phyloP scores from a whole-genome alignment of 2,329 filamentous ascomycete species.

The Fusarium sp. region DNA sequence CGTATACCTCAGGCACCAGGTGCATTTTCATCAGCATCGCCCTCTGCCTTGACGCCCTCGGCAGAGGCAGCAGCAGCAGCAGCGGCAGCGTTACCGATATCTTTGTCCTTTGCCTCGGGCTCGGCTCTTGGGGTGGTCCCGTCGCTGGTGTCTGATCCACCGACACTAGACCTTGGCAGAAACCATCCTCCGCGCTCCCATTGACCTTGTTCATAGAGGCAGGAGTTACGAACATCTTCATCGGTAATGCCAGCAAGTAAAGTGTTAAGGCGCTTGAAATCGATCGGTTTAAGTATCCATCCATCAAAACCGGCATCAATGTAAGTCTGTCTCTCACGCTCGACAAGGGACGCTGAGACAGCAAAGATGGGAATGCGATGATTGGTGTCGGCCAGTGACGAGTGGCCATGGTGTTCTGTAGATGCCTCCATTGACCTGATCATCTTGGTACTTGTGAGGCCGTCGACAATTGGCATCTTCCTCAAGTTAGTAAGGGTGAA shows the following conservation, averaged over 20 bases:
- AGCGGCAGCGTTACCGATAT: conserved; percentile 31
- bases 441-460: conserved; percentile 84
- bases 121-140: conserved; percentile 51
- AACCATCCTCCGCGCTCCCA: conserved; percentile 96
- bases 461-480: conserved; percentile 96
- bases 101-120: conserved; percentile 28
- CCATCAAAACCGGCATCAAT: conserved; percentile 87
- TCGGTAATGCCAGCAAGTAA: conserved; percentile 80
- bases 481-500: conserved; percentile 5
- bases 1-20: not conserved
- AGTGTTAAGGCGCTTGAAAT: conserved; percentile 80
- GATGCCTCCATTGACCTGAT: conserved; percentile 81
- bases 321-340: conserved; percentile 78
- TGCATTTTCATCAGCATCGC: not conserved
- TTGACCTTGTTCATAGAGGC: conserved; percentile 77
- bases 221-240: conserved; percentile 69
- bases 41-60: not conserved
- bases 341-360: conserved; percentile 85
- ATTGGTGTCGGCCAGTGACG: conserved; percentile 71
- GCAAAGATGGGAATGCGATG: conserved; percentile 85
- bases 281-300: conserved; percentile 91
- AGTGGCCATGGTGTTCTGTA: conserved; percentile 64
- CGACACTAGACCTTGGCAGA: conserved; percentile 29
- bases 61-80: not conserved
- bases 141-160: conserved; percentile 36